Conservation (phyloP, 2,329 filamentous ascomycete genomes). For the Orbilia oligospora region DNA sequence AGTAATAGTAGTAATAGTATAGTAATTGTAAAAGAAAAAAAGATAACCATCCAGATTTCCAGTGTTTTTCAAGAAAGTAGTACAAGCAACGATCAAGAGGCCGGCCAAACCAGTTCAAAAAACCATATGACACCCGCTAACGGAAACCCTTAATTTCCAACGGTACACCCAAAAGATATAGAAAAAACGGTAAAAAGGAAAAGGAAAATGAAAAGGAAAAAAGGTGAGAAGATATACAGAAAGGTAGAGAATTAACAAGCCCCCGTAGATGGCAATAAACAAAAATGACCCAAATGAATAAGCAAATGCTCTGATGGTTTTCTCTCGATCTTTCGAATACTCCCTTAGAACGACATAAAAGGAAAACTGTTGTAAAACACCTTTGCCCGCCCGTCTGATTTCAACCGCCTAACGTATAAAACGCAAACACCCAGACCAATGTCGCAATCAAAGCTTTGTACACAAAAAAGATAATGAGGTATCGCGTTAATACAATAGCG, state of each 20-base stretch:
- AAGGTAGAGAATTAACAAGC: constrained; percentile 32
- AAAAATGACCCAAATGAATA: constrained; percentile 36
- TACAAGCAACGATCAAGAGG: constrained; percentile 58
- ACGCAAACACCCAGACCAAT: constrained; percentile 52
- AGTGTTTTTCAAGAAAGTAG: constrained; percentile 50
- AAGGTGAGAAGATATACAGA: constrained; percentile 50
- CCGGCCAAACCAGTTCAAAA: constrained; percentile 62
- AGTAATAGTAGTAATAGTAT: constrained; percentile 31
- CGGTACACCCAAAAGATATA: constrained; percentile 65
- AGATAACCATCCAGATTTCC: constrained; percentile 40
- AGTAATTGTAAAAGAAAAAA: constrained; percentile 21
- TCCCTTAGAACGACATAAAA: constrained; percentile 45
- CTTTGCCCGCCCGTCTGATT: constrained; percentile 46
- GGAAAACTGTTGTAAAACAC: constrained; percentile 31
- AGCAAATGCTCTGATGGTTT: constrained; percentile 14
- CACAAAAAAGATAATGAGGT: constrained; percentile 48
- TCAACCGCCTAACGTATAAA: constrained; percentile 47
- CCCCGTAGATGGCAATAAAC: constrained; percentile 61
- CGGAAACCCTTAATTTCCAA: constrained; percentile 64
- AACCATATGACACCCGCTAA: constrained; percentile 63
- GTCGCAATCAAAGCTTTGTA: constrained; percentile 45
- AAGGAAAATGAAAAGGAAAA: constrained; percentile 26
- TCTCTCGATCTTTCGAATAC: constrained; percentile 44
- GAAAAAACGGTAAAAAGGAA: constrained; percentile 49
- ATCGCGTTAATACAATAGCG: constrained; percentile 52